These are phyloP conservation scores for Coemansia interrupta DNA, from an alignment of 192 early-diverging fungal genomes.

Conservation along the genomic window DNA sequence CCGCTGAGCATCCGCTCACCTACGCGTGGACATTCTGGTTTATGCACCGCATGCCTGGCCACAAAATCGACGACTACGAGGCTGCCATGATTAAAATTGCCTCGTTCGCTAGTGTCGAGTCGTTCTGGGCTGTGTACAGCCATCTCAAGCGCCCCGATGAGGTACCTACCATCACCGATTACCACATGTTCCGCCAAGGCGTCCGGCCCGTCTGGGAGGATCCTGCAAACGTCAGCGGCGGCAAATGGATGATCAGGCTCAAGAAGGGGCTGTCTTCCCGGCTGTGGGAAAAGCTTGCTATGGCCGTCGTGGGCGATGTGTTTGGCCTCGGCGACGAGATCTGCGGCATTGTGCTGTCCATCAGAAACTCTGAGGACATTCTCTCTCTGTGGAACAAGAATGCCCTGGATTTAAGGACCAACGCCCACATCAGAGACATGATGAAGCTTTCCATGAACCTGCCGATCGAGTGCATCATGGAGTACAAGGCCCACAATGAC, in stretches of 20 bases:
- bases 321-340: slow-evolving; percentile 87
- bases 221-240: slow-evolving; percentile 75
- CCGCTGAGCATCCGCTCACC: slow-evolving; percentile 61
- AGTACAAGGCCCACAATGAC: slow-evolving; percentile 93
- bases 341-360: slow-evolving; percentile 90
- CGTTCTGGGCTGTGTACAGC: slow-evolving; percentile 76
- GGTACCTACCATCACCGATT: slow-evolving; percentile 82
- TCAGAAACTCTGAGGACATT: slow-evolving; percentile 90
- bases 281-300: slow-evolving; percentile 85
- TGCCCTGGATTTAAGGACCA: slow-evolving; percentile 78
- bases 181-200: slow-evolving; percentile 89
- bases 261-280: slow-evolving; percentile 89
- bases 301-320: slow-evolving; percentile 88
- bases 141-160: slow-evolving; percentile 79
- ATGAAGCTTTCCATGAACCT: slow-evolving; percentile 82
- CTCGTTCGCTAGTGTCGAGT: slow-evolving; percentile 73
- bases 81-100: slow-evolving; percentile 81
- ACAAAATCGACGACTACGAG: slow-evolving; percentile 86
- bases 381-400: slow-evolving; percentile 91
- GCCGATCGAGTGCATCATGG: slow-evolving; percentile 84
- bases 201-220: slow-evolving; percentile 97
- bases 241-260: slow-evolving; percentile 93
- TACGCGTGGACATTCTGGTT: slow-evolving; percentile 91
- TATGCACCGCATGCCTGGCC: slow-evolving; percentile 85
- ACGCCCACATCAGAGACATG: slow-evolving; percentile 81